These are phyloP conservation scores for Talaromyces islandicus DNA, from an alignment of 2,329 filamentous ascomycete genomes.

Conservation along the genomic window DNA sequence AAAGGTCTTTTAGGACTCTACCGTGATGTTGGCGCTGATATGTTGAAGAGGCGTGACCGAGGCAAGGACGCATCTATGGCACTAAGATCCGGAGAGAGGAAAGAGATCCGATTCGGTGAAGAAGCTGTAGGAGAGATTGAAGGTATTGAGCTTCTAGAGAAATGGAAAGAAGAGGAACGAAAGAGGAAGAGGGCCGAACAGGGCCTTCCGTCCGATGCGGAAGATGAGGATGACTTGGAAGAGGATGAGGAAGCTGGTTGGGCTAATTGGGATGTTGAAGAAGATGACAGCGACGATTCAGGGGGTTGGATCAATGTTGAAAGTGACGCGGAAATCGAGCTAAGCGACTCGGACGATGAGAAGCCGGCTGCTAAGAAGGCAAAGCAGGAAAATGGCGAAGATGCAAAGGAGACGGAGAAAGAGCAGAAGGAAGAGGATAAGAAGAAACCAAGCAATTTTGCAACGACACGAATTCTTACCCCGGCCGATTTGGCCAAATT, in stretches of 20 bases:
- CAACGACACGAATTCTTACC: slow-evolving; percentile 90
- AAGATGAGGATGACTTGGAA: slow-evolving; percentile 55
- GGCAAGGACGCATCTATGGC: slow-evolving; percentile 87
- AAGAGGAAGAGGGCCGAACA: slow-evolving; percentile 65
- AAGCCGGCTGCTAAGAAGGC: slow-evolving; percentile 61
- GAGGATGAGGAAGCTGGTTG: slow-evolving; percentile 54
- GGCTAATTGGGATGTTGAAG: slow-evolving; percentile 58
- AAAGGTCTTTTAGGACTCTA: slow-evolving; percentile 87
- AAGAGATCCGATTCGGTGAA: slow-evolving; percentile 76
- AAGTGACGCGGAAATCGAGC: slow-evolving; percentile 69
- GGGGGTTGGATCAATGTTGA: slow-evolving; percentile 91
- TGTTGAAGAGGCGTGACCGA: slow-evolving; percentile 82
- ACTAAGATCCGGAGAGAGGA: slow-evolving; percentile 67
- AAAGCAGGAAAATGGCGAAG: slow-evolving; percentile 42
- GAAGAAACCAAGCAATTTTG: slow-evolving; percentile 52
- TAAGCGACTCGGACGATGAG: slow-evolving; percentile 70
- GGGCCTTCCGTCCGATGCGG: slow-evolving; percentile 58
- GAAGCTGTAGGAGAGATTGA: slow-evolving; percentile 77
- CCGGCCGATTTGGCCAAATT: slow-evolving; percentile 95
- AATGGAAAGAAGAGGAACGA: slow-evolving; percentile 89
- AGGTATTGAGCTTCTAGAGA: slow-evolving; percentile 81
- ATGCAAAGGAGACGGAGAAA: slow-evolving; percentile 26
- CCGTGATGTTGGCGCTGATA: slow-evolving; percentile 80
- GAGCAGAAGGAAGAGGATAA: slow-evolving; percentile 39
- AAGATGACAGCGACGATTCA: slow-evolving; percentile 60